Base-by-base conservation (phyloP, 2,329 filamentous ascomycete species). In the Didymosphaeria variabile region DNA sequence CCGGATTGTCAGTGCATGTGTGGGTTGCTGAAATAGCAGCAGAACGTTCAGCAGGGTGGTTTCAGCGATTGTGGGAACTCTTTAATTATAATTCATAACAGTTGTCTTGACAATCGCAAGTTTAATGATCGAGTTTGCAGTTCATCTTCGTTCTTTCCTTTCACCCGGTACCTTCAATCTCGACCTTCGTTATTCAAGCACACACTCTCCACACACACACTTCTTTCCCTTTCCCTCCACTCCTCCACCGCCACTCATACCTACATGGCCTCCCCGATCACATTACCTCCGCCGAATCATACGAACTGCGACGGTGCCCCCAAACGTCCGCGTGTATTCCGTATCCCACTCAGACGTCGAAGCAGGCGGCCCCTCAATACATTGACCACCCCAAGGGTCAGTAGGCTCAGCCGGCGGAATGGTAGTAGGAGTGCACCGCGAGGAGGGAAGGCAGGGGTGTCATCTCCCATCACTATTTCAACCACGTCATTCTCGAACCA, bases 1-100 rank as follows among this genome's bases (percentile, higher is more conserved):
- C 82, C 84, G 57, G 83, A 84, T 65, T 87, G 85, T 70, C 75
- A 79, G 62, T 87, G 85, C 69, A 76, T 82, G 67, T 87, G 85
- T 76, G 82, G 79, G 57, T 59, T 81, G 55, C 63, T 79, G 70
- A 76, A 74, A 62, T 79, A 55, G 31, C 6, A n/a, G 6, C 36
- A 15, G 15, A 29, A 29, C 6, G 26, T n/a, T n/a, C n/a, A n/a
- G n/a, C n/a, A 29, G 26, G 26, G 26, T 29, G 26, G 4, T 29
- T 6, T 29, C 6, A 29, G 26, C 26, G 26, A 29, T 6, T 29
- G 26, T 29, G 26, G 26, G 26, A 29, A 6, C 26, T 29, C 26
- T 29, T 29, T 29, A 29, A 5, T 29, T 29, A 4, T 29, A 29
- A 29, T 29, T 29, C 26, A 29, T n/a, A 29, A 29, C 26, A 5